Evolutionary conservation across 2,329 filamentous ascomycete species (phyloP).

Genomic region (Cordyceps cateniannulata): DNA sequence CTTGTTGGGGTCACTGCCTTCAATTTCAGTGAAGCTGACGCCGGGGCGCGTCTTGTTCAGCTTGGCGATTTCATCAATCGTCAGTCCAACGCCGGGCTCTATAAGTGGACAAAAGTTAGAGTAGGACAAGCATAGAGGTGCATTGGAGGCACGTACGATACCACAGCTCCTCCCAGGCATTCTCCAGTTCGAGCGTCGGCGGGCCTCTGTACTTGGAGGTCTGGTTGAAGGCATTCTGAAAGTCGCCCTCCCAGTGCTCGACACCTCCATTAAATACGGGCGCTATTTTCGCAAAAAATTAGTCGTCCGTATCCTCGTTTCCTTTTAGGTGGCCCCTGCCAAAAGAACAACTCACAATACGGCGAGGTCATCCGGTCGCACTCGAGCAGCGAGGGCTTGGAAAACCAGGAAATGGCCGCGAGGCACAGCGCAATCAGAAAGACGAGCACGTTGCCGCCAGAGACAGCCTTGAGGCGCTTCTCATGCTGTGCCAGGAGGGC

Average conservation of each 20-base stretch:
- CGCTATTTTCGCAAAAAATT: background rate
- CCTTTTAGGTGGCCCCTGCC: too few species aligned
- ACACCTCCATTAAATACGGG: constrained; percentile 7
- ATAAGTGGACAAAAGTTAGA: background rate
- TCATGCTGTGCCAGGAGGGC: constrained; percentile 2
- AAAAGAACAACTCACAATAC: constrained; percentile 1
- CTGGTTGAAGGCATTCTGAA: constrained; percentile 5
- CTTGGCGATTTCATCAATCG: background rate
- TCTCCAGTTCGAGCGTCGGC: constrained; percentile 8
- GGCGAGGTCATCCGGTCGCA: constrained; percentile 10
- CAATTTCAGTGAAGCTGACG: background rate
- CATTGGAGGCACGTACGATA: background rate
- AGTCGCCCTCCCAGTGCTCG: constrained; percentile 10
- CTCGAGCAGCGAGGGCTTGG: constrained; percentile 4
- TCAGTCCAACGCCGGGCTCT: constrained; percentile 4
- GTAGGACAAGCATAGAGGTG: background rate
- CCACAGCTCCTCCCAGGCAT: constrained; percentile 11
- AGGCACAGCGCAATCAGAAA: constrained; percentile 1
- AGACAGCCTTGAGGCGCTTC: background rate
- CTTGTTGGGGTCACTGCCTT: constrained; percentile 6
- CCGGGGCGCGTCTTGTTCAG: constrained; percentile 10
- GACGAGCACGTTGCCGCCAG: background rate
- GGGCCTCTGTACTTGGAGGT: constrained; percentile 10
- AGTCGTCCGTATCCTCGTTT: too few species aligned
- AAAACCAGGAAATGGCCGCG: background rate